phyloP scores from a whole-genome alignment of 2,329 filamentous ascomycete species.

The Trichoderma sp. region DNA sequence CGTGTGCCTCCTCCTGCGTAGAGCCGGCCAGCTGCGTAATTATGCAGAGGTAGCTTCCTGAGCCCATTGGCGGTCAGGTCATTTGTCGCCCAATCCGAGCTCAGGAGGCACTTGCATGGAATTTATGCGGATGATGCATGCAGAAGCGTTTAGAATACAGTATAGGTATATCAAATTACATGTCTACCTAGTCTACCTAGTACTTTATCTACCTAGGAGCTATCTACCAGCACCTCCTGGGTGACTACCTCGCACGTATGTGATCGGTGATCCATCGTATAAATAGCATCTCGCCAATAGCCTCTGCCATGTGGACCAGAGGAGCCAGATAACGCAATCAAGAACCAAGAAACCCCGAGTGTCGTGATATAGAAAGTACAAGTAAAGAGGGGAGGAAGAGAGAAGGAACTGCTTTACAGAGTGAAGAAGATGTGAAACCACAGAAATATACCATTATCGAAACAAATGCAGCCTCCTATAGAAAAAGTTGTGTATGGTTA shows the following conservation, averaged over 20 bases:
- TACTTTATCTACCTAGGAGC: background rate
- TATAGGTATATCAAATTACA: background rate
- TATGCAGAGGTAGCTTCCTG: background rate
- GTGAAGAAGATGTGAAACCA: background rate
- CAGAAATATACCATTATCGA: background rate
- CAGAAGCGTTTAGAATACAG: background rate
- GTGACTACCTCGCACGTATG: background rate
- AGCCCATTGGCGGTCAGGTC: background rate
- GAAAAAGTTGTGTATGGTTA: slow-evolving; percentile 36
- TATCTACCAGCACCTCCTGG: slow-evolving; percentile 2
- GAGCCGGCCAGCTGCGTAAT: background rate
- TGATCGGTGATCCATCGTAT: background rate
- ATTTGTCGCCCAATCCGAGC: background rate
- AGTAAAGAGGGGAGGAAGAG: background rate
- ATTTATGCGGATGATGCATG: background rate
- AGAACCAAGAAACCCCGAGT: background rate
- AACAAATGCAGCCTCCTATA: background rate
- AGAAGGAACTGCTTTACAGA: background rate
- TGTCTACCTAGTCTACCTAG: slow-evolving; percentile 3
- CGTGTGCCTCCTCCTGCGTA: background rate
- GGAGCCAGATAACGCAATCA: background rate
- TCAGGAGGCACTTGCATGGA: background rate
- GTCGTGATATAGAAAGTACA: slow-evolving; percentile 12
- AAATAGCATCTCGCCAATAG: background rate
- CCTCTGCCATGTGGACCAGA: background rate